Evolutionary conservation across 352 stramenopile species (phyloP).

Genomic region (Thalassiosira delicatula): DNA sequence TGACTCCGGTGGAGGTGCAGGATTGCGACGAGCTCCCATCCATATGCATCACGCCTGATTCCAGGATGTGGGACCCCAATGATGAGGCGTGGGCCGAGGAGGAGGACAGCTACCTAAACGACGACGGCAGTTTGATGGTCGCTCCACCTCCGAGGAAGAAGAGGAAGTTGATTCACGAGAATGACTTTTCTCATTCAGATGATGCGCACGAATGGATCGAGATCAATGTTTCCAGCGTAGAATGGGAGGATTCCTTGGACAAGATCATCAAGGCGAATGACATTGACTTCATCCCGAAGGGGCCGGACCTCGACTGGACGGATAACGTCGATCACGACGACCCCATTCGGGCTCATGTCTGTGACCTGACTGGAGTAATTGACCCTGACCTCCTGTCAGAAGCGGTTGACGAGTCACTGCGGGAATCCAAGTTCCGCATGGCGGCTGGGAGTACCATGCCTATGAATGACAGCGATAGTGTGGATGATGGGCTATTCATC

Average conservation of each 20-base stretch:
- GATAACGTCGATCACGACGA: background rate
- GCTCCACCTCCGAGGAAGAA: background rate
- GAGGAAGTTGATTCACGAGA: background rate
- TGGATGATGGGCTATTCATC: background rate
- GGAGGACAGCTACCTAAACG: slow-evolving; percentile 15
- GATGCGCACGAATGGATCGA: background rate
- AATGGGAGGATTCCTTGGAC: slow-evolving; percentile 2
- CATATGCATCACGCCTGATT: slow-evolving; percentile 15
- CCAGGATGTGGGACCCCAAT: slow-evolving; percentile 10
- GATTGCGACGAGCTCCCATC: slow-evolving; percentile 4
- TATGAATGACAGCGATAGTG: background rate
- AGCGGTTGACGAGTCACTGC: background rate
- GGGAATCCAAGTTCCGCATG: background rate
- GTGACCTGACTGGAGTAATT: background rate
- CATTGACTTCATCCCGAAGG: background rate
- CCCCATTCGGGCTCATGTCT: background rate
- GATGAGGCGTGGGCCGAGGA: background rate
- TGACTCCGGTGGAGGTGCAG: slow-evolving; percentile 34
- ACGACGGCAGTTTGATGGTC: background rate
- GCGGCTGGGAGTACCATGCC: background rate
- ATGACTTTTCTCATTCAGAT: too few species aligned
- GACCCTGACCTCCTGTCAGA: background rate
- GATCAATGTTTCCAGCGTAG: slow-evolving; percentile 2
- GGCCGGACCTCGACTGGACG: background rate
- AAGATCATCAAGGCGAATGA: background rate